These are phyloP conservation scores for Priceomyces carsonii DNA, from an alignment of 805 yeast species.

Conservation along the genomic window DNA sequence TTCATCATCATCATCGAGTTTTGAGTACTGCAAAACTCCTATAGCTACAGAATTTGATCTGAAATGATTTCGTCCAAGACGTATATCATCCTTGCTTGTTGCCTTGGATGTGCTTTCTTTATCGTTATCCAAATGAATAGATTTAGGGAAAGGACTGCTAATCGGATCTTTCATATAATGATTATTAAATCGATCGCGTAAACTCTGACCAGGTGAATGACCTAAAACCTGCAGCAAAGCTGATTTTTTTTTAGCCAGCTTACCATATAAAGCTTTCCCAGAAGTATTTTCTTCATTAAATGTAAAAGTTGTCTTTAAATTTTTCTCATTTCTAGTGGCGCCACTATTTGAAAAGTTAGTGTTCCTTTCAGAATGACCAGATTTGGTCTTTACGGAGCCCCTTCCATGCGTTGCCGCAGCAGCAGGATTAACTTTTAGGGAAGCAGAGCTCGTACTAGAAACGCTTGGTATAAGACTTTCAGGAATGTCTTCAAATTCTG, in stretches of 20 bases:
- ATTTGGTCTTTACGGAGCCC: no score
- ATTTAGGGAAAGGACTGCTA: constrained; percentile 39
- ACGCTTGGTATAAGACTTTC: constrained; percentile 34
- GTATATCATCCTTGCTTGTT: constrained; percentile 14
- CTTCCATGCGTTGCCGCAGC: no score
- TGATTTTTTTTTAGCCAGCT: no score
- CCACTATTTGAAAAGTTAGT: no score
- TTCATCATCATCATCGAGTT: constrained; percentile 6
- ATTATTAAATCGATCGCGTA: constrained; percentile 34
- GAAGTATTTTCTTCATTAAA: no score
- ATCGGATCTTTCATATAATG: constrained; percentile 51
- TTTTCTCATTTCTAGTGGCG: no score
- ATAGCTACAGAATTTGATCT: constrained; percentile 43
- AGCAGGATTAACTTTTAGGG: constrained; percentile 13
- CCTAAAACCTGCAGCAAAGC: no score
- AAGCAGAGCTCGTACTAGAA: constrained; percentile 24
- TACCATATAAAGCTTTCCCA: no score
- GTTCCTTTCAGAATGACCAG: no score
- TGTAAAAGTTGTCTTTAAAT: no score
- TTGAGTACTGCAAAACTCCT: constrained; percentile 35
- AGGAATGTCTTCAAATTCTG: constrained; percentile 45
- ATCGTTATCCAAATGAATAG: constrained; percentile 39
- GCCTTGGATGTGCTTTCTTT: constrained; percentile 25
- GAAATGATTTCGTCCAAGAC: constrained; percentile 24
- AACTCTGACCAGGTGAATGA: no score